Base-by-base conservation (phyloP, 441 rosid species). In the Theobroma grandiflorum region DNA sequence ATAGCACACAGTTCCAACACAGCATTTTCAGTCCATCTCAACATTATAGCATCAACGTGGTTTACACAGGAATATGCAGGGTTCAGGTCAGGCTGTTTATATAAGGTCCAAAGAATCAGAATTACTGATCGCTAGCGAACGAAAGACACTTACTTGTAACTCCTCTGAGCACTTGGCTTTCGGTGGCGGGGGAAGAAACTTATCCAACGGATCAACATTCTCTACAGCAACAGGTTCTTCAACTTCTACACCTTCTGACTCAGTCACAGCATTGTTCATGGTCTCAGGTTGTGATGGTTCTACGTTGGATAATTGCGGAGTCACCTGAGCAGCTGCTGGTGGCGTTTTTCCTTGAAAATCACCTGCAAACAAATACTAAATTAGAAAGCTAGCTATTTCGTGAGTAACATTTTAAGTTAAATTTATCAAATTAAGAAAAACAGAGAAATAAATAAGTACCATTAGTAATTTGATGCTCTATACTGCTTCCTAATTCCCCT, bases 181-280 rank as follows among this genome's bases (percentile, higher is more conserved):
- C 7, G 97, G 96, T 38, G 89, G 90, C 0, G 90, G 86, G 0
- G 93, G 96, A 22, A 97, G 93, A 85, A 97, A 95, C 80, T 87
- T 87, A 83, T 93, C 93, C 82, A 95, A 87, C 11, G 89, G 88
- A 87, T 94, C 90, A 6, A 37, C 83, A 75, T 82, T 83, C 71
- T 85, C 91, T 2, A 75, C 88, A 50, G 85, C 80, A 80, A 67
- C 87, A 14, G 79, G 37, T 62, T 84, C 89, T 61, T 87, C 89
- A 67, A 73, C 83, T 82, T 86, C 88, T 45, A 62, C 78, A 86
- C 80, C 78, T 81, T 89, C 93, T 38, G 88, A 84, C 55, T 89
- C 90, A 73, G 35, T 52, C 40, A 66, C 65, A 52, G 83, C 61
- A 63, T 75, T 76, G 80, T 66, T 84, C n/a, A 76, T 20, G 50